phyloP scores from a whole-genome alignment of 1,284 basidiomycete species.

The Tetrapyrgos nigripes region DNA sequence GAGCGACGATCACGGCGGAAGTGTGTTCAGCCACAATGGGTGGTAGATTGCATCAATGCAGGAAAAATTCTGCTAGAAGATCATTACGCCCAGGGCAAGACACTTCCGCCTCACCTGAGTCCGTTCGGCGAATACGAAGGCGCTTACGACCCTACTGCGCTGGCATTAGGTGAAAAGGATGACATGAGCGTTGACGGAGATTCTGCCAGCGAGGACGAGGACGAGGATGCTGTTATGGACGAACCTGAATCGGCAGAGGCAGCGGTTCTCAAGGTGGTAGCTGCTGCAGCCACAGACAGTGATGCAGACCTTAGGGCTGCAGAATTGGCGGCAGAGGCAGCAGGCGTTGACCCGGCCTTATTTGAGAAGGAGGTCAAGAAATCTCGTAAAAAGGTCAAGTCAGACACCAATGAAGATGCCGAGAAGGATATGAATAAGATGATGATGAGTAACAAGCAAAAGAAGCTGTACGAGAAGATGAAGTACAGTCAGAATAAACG shows the following conservation, averaged over 20 bases:
- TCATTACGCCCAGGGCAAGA: conserved; percentile 86
- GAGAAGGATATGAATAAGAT: conserved; percentile 97
- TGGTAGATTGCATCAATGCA: conserved; percentile 95
- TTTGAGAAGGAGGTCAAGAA: conserved; percentile 86
- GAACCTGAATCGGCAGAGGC: conserved; percentile 37
- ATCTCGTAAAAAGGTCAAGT: conserved; percentile 61
- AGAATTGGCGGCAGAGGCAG: conserved; percentile 93
- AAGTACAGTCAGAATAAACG: conserved; percentile 88
- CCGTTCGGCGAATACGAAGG: conserved; percentile 90
- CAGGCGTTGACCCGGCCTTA: conserved; percentile 82
- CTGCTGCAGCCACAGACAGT: conserved; percentile 68
- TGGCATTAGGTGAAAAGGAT: conserved; percentile 36
- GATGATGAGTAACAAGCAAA: conserved; percentile 97
- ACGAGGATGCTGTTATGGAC: conserved; percentile 37
- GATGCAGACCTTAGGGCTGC: conserved; percentile 82
- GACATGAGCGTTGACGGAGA: conserved; percentile 35
- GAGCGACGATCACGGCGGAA: conserved; percentile 76
- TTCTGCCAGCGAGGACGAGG: conserved; percentile 35
- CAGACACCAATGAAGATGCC: conserved; percentile 42
- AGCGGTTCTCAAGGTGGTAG: conserved; percentile 51
- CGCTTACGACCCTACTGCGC: conserved; percentile 72
- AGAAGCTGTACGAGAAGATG: conserved; percentile 96
- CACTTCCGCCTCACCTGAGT: conserved; percentile 94
- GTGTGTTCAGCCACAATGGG: conserved; percentile 98
- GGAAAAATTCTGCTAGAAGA: conserved; percentile 87